Base-by-base conservation (phyloP, 2,329 filamentous ascomycete genomes). In the Pseudogymnoascus sp. region DNA sequence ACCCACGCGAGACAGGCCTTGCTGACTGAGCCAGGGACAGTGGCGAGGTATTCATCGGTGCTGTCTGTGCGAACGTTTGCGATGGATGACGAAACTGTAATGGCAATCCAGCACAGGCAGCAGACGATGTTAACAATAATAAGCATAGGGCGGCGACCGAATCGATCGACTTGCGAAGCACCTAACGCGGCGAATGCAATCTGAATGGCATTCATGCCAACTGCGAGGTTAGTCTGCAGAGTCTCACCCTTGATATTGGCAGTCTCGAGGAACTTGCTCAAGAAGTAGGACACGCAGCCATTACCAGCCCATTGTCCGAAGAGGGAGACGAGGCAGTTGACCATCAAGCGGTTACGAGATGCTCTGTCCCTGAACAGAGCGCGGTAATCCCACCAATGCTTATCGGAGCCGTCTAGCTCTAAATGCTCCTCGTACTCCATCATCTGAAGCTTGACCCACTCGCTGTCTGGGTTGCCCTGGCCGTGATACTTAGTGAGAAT, bases 61-160 rank as follows among this genome's bases (percentile, higher is more conserved):
- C 47, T 54, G 47, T 54, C 47, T 54, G 26, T 15, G n/a, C 33
- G 47, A n/a, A 54, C 47, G 33, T 54, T 29, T 9, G 47, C 47
- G 13, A 59, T 59, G 57, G 57, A 70, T 5, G 76, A 74, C 4
- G 76, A 77, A n/a, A 79, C 73, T 7, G 79, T 80, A 70, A 83
- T 77, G 62, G 75, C 78, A 17, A 81, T 71, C 75, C 81, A 82
- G 64, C 80, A 73, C 10, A 79, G 65, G 60, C 77, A 78, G 60
- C 79, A 77, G 31, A 75, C 75, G 1, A 76, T 73, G 65, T 81
- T 77, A 21, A 78, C 79, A 63, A 78, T 77, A 59, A 84, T 69
- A 41, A 83, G 74, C 36, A 82, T 73, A 15, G 81, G 80, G 1
- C 84, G 79, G 40, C 84, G 81, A n/a, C 84, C 82, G 5, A 85